These are phyloP conservation scores for Macrolepiota albuminosa DNA, from an alignment of 768 basidiomycete genomes.

Conservation along the genomic window DNA sequence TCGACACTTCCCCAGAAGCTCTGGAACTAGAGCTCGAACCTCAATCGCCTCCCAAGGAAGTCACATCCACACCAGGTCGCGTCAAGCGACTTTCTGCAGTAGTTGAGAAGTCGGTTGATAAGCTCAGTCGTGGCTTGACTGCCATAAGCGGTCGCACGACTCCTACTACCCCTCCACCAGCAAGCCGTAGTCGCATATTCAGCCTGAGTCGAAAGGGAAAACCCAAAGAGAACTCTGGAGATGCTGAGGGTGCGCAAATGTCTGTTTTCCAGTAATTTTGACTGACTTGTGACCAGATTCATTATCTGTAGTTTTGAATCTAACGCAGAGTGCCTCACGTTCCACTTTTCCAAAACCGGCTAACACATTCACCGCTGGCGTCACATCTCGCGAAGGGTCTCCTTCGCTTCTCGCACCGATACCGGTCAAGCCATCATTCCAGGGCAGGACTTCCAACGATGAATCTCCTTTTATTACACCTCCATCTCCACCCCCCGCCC, in stretches of 20 bases:
- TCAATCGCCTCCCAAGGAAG: slow-evolving; percentile 20
- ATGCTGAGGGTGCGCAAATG: slow-evolving; percentile 23
- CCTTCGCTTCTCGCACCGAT: slow-evolving; percentile 27
- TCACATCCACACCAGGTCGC: slow-evolving; percentile 35
- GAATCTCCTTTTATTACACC: slow-evolving; percentile 65
- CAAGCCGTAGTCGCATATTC: slow-evolving; percentile 47
- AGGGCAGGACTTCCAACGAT: slow-evolving; percentile 18
- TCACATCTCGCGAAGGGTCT: slow-evolving; percentile 39
- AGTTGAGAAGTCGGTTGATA: slow-evolving; percentile 51
- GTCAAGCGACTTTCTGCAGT: slow-evolving; percentile 47
- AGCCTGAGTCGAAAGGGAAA: slow-evolving; percentile 51
- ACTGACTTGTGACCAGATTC: slow-evolving; percentile 16
- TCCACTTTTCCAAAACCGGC: slow-evolving; percentile 22
- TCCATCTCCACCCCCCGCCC: slow-evolving; percentile 54
- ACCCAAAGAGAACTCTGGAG: slow-evolving; percentile 36
- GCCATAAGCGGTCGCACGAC: slow-evolving; percentile 28
- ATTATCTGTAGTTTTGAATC: slow-evolving; percentile 21
- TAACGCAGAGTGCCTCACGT: slow-evolving; percentile 28
- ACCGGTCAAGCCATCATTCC: slow-evolving; percentile 3
- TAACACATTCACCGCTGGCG: slow-evolving; percentile 11
- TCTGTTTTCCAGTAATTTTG: background rate
- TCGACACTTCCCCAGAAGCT: slow-evolving; percentile 30
- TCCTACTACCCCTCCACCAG: slow-evolving; percentile 25
- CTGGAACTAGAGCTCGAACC: slow-evolving; percentile 24
- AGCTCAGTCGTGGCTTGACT: slow-evolving; percentile 55